A percentile compares a stretch with the other conserved stretches of the same genome.
These are phyloP conservation scores for Podospora pseudoanserina DNA, from an alignment of 495 filamentous ascomycete species.

Conservation along the genomic window DNA sequence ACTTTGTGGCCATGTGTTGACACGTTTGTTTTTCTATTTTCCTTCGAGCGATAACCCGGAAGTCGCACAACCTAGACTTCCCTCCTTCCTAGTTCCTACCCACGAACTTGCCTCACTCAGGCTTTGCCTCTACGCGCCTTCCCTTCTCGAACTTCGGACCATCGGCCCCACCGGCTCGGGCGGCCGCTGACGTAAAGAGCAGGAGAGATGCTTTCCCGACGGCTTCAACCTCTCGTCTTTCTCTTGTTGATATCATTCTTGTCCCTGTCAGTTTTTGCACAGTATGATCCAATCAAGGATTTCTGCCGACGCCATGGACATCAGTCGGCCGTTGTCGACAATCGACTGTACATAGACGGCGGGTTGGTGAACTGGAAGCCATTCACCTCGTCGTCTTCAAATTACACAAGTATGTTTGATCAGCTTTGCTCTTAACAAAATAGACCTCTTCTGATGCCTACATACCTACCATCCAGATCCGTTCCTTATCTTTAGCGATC, in stretches of 20 bases:
- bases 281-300: slow-evolving; percentile 40
- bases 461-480: slow-evolving; percentile 31
- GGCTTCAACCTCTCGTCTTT: not conserved
- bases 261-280: not conserved
- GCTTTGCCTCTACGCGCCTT: too few relatives aligned
- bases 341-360: slow-evolving; percentile 51
- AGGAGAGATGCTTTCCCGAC: not conserved
- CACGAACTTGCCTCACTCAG: too few relatives aligned
- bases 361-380: slow-evolving; percentile 47
- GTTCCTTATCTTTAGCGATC: slow-evolving; percentile 46
- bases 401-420: slow-evolving; percentile 42
- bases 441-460: not conserved
- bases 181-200: not conserved
- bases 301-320: slow-evolving; percentile 52
- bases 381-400: slow-evolving; percentile 38
- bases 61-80: not conserved
- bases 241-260: not conserved
- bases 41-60: not conserved
- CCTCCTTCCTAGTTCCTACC: too few relatives aligned
- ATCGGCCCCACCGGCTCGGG: not conserved
- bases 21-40: not conserved
- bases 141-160: not conserved
- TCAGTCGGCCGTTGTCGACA: slow-evolving; percentile 47
- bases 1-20: not conserved
- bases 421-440: not conserved